These are phyloP conservation scores for Liriodendron chinense DNA, from an alignment of 164 flowering plant genomes.

Conservation along the genomic window DNA sequence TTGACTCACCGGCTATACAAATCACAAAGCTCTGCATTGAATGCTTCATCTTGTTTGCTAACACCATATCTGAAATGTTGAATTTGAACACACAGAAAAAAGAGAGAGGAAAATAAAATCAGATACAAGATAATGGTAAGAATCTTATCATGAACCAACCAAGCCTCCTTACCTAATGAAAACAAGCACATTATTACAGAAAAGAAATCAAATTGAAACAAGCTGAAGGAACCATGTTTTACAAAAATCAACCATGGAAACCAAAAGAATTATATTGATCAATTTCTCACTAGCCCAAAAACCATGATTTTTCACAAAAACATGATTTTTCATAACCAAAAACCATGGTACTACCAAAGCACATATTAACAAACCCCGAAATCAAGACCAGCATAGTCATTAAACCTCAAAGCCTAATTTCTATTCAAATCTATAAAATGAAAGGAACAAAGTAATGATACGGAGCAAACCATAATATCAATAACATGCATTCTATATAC, in stretches of 20 bases:
- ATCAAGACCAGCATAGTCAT: no score
- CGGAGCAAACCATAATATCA: background rate
- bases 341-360: no score
- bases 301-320: no score
- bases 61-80: conserved; percentile 68
- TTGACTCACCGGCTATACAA: conserved; percentile 65
- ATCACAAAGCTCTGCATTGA: conserved; percentile 85
- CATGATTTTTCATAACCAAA: no score
- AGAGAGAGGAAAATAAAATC: no score
- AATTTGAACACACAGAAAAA: background rate
- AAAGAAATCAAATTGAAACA: background rate
- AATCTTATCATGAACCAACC: background rate
- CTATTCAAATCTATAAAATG: background rate
- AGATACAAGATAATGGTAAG: no score
- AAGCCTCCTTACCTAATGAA: no score
- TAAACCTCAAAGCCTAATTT: background rate
- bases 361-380: no score
- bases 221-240: background rate
- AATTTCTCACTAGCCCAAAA: no score
- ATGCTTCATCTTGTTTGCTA: conserved; percentile 83
- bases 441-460: background rate
- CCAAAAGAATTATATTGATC: background rate
- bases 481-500: background rate
- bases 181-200: no score
- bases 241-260: background rate